phyloP scores from a whole-genome alignment of 2,329 filamentous ascomycete species.

The Zopfia rhizophila region DNA sequence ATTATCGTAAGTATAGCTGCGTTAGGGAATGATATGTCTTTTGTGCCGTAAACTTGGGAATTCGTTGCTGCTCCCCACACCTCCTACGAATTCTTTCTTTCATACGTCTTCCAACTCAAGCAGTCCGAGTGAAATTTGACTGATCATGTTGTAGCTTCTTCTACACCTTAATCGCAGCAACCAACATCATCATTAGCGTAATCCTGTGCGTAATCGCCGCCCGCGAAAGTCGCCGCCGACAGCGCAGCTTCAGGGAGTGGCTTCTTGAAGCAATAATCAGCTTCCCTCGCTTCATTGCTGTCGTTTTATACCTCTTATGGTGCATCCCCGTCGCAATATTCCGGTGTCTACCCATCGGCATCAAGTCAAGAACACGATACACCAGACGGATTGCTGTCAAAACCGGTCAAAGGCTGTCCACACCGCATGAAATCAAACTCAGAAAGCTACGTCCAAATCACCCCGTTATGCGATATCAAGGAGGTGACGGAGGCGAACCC shows the following conservation, averaged over 20 bases:
- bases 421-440: slow-evolving; percentile 11
- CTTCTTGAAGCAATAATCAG: background rate
- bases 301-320: slow-evolving; percentile 12
- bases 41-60: no score
- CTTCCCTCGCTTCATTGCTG: slow-evolving; percentile 7
- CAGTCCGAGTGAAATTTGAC: no score
- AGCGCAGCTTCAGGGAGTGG: slow-evolving; percentile 4
- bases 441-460: slow-evolving; percentile 24
- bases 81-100: no score
- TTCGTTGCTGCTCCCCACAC: no score
- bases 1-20: slow-evolving; percentile 30
- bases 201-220: background rate
- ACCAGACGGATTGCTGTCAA: slow-evolving; percentile 30
- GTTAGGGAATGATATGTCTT: no score
- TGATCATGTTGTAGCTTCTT: background rate
- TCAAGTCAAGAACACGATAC: slow-evolving; percentile 29
- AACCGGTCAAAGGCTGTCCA: slow-evolving; percentile 14
- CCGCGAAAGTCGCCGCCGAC: slow-evolving; percentile 3
- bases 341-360: slow-evolving; percentile 26
- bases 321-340: slow-evolving; percentile 26
- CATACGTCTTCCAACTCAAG: background rate
- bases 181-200: slow-evolving; percentile 21
- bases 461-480: slow-evolving; percentile 15
- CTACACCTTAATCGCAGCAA: slow-evolving; percentile 2
- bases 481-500: slow-evolving; percentile 10